Evolutionary conservation across 2,329 filamentous ascomycete species (phyloP), one percentile per base, ranked within the genome.

Genomic region (Colletotrichum filicis): DNA sequence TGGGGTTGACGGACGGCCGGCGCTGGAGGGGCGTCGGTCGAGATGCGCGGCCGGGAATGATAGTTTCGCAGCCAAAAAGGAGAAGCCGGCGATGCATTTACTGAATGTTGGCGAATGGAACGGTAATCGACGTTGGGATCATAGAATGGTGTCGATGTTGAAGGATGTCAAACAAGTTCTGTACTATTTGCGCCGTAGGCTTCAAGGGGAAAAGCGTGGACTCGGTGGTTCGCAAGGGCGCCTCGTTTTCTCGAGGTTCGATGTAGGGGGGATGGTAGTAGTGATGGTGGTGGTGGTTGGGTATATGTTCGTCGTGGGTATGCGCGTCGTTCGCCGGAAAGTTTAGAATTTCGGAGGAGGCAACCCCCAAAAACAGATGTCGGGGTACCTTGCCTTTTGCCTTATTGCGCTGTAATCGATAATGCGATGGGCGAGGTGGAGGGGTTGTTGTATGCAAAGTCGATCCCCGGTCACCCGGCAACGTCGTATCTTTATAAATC

Each of bases 401-500:
- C 24, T 53, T 42, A 28, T 22, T 32, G 42, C n/a, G 19, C 24
- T 61, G 22, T 26, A 37, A 35, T 32, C 28, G 65, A 28, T 60
- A 67, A 49, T 52, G 55, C 63, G 68, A 24, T 32, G 32, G 55
- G 52, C 24, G 19, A 52, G 61, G 66, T 70, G 55, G 66, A 69
- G 59, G 66, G 60, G 63, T 42, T 55, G 42, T 55, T 42, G 30
- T 65, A 63, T 55, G 55, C 61, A 52, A 55, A 42, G 35, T 58
- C 26, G 57, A 63, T 62, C 60, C 68, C 59, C 46, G 52, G 71
- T 74, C 62, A 74, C 71, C 68, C 58, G 67, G 71, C 71, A 74
- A 74, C 71, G 68, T 66, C 26, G 46, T 6, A 49, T 58, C 66
- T 65, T 73, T 73, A 70, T 65, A 70, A 73, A 73, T 66, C 71